Evolutionary conservation across 2,329 filamentous ascomycete genomes (phyloP).

Genomic region (Aspergillus awamori): DNA sequence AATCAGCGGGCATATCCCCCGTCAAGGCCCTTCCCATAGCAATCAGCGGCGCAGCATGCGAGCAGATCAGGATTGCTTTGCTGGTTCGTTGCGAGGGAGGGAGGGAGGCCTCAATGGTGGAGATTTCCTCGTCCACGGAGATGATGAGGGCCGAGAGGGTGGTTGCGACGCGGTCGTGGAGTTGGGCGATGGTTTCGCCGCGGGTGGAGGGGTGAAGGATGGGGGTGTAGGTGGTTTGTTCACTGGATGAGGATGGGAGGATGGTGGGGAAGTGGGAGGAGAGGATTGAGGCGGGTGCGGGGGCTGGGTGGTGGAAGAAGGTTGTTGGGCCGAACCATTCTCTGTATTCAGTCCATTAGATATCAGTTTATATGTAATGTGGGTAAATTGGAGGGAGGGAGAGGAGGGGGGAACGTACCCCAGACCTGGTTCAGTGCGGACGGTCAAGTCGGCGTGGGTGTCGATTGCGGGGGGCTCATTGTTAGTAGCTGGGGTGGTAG

Average conservation of each 20-base stretch:
- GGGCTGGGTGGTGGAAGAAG: slow-evolving; percentile 80
- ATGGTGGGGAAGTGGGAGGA: slow-evolving; percentile 62
- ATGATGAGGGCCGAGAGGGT: slow-evolving; percentile 60
- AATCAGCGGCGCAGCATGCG: slow-evolving; percentile 89
- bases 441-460: slow-evolving; percentile 37
- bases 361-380: slow-evolving; percentile 2
- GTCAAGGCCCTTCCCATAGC: slow-evolving; percentile 81
- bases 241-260: slow-evolving; percentile 57
- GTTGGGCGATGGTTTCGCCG: slow-evolving; percentile 76
- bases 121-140: slow-evolving; percentile 13
- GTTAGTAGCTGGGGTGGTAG: background rate
- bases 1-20: slow-evolving; percentile 71
- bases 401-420: slow-evolving; percentile 43
- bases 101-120: slow-evolving; percentile 45
- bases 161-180: slow-evolving; percentile 78
- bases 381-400: background rate
- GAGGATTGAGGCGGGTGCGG: slow-evolving; percentile 67
- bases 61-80: slow-evolving; percentile 73
- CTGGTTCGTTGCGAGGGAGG: slow-evolving; percentile 53
- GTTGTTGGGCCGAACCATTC: slow-evolving; percentile 89
- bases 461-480: slow-evolving; percentile 34
- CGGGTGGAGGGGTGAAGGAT: slow-evolving; percentile 68
- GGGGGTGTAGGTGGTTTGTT: slow-evolving; percentile 46
- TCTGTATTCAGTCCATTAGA: slow-evolving; percentile 42
- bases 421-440: slow-evolving; percentile 56